Base-by-base conservation (phyloP, 75 land plant species). In the Pseudotsuga menziesii region DNA sequence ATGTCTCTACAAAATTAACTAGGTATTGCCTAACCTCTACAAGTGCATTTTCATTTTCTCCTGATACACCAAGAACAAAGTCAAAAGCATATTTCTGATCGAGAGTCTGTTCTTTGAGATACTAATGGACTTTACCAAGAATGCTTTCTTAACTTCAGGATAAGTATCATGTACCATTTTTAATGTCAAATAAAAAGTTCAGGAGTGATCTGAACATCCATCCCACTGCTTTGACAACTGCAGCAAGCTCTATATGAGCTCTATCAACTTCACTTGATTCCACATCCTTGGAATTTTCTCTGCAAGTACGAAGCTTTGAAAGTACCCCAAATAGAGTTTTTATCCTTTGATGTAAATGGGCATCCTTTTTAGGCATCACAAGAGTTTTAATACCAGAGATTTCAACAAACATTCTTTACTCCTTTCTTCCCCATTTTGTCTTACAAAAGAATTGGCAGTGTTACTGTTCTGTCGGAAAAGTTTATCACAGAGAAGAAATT, bases 191-290 rank as follows among this genome's bases (percentile, higher is more conserved):
- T 89, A 87, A 67, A 92, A 88, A 69, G 89, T 63, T 77, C 82
- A 73, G 83, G 61, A 44, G 97, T 89, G n/a, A 96, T 90, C 77
- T 86, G 88, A 35, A 83, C 80, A 69, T 96, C 98, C 80, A 69
- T 96, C 98, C 99, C 99, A 96, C n/a, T 80, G 78, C 75, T 80
- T 87, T 55, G 97, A 88, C 73, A 96, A 75, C 5, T 94, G 91
- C 56, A 96, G 93, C 90, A 78, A 96, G 92, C 81, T 86, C 88
- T 76, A 96, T 69, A 80, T 96, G 93, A 44, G 91, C 97, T 78
- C 88, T 96, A 77, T 96, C 99, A 61, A 85, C 82, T 48, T 78
- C 74, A 86, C 97, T 94, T 82, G 95, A 90, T 74, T 85, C 72
- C 29, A 88, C 76, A 63, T 91, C 88, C 66, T 82, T 74, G 5